A percentile compares a stretch with the other conserved stretches of the same genome.
Conservation (phyloP, 495 filamentous ascomycete species). For the Clavariopsis aquatica region DNA sequence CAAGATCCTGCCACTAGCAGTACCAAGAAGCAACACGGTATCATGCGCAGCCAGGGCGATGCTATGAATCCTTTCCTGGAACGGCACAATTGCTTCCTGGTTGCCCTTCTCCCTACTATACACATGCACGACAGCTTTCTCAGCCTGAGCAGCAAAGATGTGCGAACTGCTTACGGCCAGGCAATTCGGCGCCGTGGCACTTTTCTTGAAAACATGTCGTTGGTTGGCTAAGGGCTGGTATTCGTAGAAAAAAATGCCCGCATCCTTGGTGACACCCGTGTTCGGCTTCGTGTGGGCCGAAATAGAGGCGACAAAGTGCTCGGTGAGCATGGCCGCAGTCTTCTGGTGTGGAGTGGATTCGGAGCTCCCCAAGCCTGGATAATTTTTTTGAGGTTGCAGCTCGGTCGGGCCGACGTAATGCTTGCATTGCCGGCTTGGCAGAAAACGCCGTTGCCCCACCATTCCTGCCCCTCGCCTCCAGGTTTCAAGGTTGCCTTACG, state of each 20-base stretch:
- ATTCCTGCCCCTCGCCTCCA: too few species aligned
- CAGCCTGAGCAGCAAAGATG: conserved; percentile 85
- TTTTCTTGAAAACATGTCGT: conserved; percentile 86
- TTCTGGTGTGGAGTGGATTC: neutral
- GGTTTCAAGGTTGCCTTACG: too few species aligned
- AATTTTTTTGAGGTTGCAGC: conserved; percentile 20
- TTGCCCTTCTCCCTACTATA: conserved; percentile 81
- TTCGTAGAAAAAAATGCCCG: conserved; percentile 80
- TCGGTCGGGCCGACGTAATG: neutral
- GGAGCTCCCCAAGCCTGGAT: neutral
- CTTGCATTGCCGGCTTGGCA: too few species aligned
- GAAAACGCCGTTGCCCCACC: too few species aligned
- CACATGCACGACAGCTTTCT: conserved; percentile 89
- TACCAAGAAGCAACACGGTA: conserved; percentile 77
- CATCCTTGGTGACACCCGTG: conserved; percentile 69
- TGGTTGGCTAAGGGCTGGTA: conserved; percentile 71
- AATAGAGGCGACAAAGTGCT: conserved; percentile 77
- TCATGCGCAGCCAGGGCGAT: conserved; percentile 59
- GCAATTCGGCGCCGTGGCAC: conserved; percentile 73
- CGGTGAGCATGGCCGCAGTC: conserved; percentile 65
- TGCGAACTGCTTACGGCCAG: conserved; percentile 81
- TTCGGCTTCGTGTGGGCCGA: conserved; percentile 63
- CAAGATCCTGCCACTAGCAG: conserved; percentile 79
- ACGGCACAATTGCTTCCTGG: conserved; percentile 82
- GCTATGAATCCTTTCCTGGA: conserved; percentile 80